Conservation (phyloP, 129 eudicot genomes). For the Artemisia tridentata region DNA sequence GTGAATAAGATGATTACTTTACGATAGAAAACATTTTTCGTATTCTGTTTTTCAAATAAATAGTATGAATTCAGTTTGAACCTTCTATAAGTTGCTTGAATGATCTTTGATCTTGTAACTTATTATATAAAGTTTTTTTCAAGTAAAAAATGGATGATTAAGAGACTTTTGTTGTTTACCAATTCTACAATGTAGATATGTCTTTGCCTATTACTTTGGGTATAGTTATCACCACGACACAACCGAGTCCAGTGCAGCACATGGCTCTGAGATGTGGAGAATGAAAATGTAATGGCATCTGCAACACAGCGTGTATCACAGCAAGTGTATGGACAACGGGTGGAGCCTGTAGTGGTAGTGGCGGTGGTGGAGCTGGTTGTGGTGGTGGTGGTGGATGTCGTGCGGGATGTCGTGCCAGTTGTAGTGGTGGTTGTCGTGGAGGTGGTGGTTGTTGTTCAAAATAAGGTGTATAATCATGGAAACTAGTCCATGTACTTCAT, state of each 20-base stretch:
- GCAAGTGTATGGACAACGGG: conserved; percentile 16
- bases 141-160: neutral
- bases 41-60: no score
- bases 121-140: neutral
- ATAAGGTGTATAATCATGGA: conserved; percentile 8
- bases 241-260: conserved; percentile 18
- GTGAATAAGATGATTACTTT: neutral
- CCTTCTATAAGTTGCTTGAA: neutral
- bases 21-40: no score
- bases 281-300: neutral
- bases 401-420: conserved; percentile 30
- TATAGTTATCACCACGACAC: conserved; percentile 24
- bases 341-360: conserved; percentile 30
- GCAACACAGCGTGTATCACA: neutral
- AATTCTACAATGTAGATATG: conserved; percentile 6
- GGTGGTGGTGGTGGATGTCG: conserved; percentile 25
- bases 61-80: neutral
- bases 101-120: neutral
- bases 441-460: conserved; percentile 18
- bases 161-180: neutral
- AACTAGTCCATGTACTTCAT: neutral
- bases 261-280: conserved; percentile 6
- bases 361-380: conserved; percentile 27
- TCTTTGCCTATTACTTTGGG: conserved; percentile 24
- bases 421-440: conserved; percentile 19